phyloP scores from a whole-genome alignment of 163 green algal species.

The Scenedesmus sp. region DNA sequence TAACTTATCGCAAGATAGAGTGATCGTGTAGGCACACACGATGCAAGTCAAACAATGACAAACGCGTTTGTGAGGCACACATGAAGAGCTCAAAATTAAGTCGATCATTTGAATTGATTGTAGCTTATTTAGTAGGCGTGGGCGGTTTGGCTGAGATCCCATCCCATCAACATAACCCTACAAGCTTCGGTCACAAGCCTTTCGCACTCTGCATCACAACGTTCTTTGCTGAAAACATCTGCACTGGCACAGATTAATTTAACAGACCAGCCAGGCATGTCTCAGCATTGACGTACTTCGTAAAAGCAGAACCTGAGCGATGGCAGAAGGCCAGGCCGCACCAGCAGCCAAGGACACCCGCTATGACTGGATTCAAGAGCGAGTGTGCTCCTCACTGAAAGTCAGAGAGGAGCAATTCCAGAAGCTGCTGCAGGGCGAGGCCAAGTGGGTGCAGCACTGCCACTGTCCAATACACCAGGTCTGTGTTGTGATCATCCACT shows the following conservation, averaged over 20 bases:
- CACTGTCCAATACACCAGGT: not conserved
- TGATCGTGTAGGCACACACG: not conserved
- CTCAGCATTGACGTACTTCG: not conserved
- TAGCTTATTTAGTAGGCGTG: not conserved
- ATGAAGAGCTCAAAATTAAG: not conserved
- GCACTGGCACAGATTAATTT: not conserved
- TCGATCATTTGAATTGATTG: not conserved
- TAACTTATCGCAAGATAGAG: too few species aligned
- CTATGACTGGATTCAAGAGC: constrained; percentile 72
- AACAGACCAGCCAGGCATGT: not conserved
- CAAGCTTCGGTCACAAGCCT: constrained; percentile 4
- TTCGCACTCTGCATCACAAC: not conserved
- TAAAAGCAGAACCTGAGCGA: constrained; percentile 11
- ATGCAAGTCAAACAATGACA: not conserved
- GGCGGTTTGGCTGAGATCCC: not conserved
- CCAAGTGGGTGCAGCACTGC: constrained; percentile 59
- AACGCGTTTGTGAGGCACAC: not conserved
- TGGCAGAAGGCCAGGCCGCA: constrained; percentile 10
- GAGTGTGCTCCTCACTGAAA: constrained; percentile 76
- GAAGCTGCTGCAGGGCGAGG: constrained; percentile 71
- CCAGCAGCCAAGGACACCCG: constrained; percentile 60
- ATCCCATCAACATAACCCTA: constrained; percentile 2
- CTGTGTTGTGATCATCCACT: not conserved
- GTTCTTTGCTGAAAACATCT: not conserved
- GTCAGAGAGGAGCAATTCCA: constrained; percentile 72